Evolutionary conservation across 768 basidiomycete genomes (phyloP).

Genomic region (Tricholoma furcatifolium): DNA sequence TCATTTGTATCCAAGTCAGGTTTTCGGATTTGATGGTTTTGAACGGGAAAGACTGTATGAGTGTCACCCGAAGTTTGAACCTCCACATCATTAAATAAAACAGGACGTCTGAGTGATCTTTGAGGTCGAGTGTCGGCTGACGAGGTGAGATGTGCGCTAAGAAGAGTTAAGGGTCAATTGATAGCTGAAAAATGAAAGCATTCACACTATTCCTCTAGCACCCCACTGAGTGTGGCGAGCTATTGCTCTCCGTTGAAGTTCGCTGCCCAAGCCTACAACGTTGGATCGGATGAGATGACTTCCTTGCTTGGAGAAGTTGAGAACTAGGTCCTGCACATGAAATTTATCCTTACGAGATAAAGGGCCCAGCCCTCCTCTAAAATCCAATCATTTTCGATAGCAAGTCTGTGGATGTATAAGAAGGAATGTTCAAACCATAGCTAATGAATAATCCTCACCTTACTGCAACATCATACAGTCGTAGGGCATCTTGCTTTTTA

Average conservation of each 20-base stretch:
- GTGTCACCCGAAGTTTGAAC: conserved; percentile 54
- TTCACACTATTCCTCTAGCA: conserved; percentile 65
- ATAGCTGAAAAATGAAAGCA: neutral
- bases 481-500: conserved; percentile 57
- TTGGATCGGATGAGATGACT: conserved; percentile 65
- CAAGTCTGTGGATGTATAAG: conserved; percentile 40
- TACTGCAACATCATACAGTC: conserved; percentile 67
- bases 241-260: conserved; percentile 67
- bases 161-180: neutral
- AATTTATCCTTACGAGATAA: conserved; percentile 46
- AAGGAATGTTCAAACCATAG: neutral
- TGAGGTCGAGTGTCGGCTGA: conserved; percentile 44
- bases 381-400: conserved; percentile 67
- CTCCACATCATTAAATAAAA: conserved; percentile 60
- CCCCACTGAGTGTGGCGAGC: conserved; percentile 70
- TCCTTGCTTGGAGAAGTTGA: conserved; percentile 50
- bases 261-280: conserved; percentile 63
- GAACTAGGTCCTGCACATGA: neutral
- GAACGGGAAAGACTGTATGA: conserved; percentile 23
- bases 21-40: conserved; percentile 29
- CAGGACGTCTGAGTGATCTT: conserved; percentile 49
- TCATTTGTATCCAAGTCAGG: conserved; percentile 33
- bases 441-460: conserved; percentile 37
- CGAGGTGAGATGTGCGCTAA: conserved; percentile 51
- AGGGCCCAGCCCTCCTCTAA: conserved; percentile 72